Evolutionary conservation across 2,329 filamentous ascomycete genomes (phyloP), one percentile per base, ranked within the genome.

Genomic region (Aureobasidium sp.): DNA sequence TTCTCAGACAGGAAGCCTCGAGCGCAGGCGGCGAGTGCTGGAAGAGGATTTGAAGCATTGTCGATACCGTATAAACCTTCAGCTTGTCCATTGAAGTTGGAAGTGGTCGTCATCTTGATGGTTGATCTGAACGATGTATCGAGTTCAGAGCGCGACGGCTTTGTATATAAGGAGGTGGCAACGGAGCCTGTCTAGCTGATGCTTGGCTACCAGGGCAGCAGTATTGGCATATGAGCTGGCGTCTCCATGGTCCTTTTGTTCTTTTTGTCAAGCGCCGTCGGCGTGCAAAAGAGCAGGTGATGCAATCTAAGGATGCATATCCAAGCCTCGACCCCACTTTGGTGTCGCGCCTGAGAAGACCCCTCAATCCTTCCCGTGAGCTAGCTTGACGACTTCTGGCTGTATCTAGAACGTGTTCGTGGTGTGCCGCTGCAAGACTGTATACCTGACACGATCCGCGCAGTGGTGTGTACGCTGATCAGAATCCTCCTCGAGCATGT

Each of bases 321-420:
- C 50, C 50, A 52, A 27, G 50, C 34, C 32, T 52, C 50, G 34
- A 52, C 50, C 50, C 50, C 50, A 39, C 50, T 37, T 52, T 52
- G 32, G 23, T 34, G 34, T 23, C 34, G 34, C 50, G 15, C 26
- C 6, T n/a, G 23, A 39, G 34, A 52, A 52, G 50, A 32, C 9
- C 20, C 34, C n/a, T 9, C 13, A 39, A 39, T 52, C 13, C 12
- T 52, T 39, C 17, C 50, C 23, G 34, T 26, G 3, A 27, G n/a
- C 34, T 27, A 36, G 48, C n/a, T 23, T 20, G 15, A 51, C 3
- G 12, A 10, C 8, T 15, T 36, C n/a, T 34, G 32, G 23, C 29
- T 23, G 29, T 51, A 26, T 29, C 26, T 17, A 9, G 17, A 47
- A 23, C 13, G 27, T 29, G n/a, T 23, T 23, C n/a, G 2, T 36